Base-by-base conservation (phyloP, 1,284 basidiomycete genomes). In the Paramarasmius palmivorus region DNA sequence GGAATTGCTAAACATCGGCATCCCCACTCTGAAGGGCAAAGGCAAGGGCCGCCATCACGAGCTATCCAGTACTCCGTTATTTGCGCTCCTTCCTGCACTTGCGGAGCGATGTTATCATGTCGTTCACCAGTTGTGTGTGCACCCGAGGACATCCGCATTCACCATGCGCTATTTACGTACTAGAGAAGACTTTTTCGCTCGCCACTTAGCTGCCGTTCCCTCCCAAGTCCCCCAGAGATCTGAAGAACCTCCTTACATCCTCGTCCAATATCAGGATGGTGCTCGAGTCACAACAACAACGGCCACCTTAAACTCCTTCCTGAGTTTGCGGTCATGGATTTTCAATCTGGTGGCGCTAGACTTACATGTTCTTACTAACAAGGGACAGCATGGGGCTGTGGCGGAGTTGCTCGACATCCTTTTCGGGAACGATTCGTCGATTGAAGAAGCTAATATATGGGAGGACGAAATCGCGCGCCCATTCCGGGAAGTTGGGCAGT, bases 261-360 rank as follows among this genome's bases (percentile, higher is more conserved):
- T 88, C 37, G 82, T 93, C 1, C 69, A 81, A 26, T 93, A 90
- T 63, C 74, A 76, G 12, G 92, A 95, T 61, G 87, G 91, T 5
- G 79, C 82, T 12, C 77, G 83, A 17, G 77, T 93, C n/a, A 72
- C 77, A 32, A 93, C 93, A 1, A 90, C 88, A 1, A 86, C 91
- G 17, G 75, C 85, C 2, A 81, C 84, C 0, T 72, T 97, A 17
- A 82, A 85, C 36, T 82, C 93, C 0, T 95, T 92, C 77, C 76
- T 98, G 22, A 86, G 88, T 36, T 77, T 92, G 49, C 87, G 93
- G 40, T 90, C 93, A 1, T 92, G 87, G 72, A 83, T 98, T 22
- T 82, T 98, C 54, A 89, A 96, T 57, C 82, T 92, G 22, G 86
- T 89, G 6, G 93, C 95, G 0, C 77, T 99, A 23, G 97, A 99